Evolutionary conservation across 495 filamentous ascomycete species (phyloP), one percentile per base, ranked within the genome.

Genomic region (Apodospora peruviana): DNA sequence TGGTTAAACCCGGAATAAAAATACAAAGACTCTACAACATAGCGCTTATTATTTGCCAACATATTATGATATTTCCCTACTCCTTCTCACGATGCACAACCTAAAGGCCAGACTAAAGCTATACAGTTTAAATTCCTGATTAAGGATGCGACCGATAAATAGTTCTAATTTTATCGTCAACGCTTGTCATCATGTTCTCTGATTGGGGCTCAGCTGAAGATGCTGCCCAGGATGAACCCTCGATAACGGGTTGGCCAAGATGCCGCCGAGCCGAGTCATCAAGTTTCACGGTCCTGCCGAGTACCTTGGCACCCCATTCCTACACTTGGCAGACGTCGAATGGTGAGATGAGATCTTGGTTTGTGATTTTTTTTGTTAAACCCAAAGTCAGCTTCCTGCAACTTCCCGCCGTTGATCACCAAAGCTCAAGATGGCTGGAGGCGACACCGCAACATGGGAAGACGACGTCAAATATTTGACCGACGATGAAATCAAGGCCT

Each of bases 381-480:
- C 27, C 27, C n/a, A n/a, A n/a, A n/a, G n/a, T 32, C 14, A 14
- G 14, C 27, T 32, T 32, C 27, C n/a, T n/a, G n/a, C n/a, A n/a
- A n/a, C 27, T 32, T 32, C 27, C 27, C 27, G 7, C 27, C 27
- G 14, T 32, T 32, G 27, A 32, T 32, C 27, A 14, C 27, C 27
- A 32, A 14, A 32, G n/a, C 14, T 32, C 27, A 7, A 32, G 27
- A 32, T 32, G 27, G 27, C 27, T 14, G 27, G 27, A 32, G 27
- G 27, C 7, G 7, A 14, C 27, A 32, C 27, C 27, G 27, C 27
- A 32, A 7, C 27, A 14, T 32, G 27, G 27, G 27, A 32, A 32
- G 20, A 41, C 17, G 41, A 62, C 18, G 48, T 47, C 37, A 54
- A 57, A 18, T 60, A 50, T 47, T 43, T 55, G 17, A 50, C 47